A percentile compares a stretch with the other conserved stretches of the same genome.
Conservation (phyloP, 805 yeast genomes). For the Candida fluviatilis region DNA sequence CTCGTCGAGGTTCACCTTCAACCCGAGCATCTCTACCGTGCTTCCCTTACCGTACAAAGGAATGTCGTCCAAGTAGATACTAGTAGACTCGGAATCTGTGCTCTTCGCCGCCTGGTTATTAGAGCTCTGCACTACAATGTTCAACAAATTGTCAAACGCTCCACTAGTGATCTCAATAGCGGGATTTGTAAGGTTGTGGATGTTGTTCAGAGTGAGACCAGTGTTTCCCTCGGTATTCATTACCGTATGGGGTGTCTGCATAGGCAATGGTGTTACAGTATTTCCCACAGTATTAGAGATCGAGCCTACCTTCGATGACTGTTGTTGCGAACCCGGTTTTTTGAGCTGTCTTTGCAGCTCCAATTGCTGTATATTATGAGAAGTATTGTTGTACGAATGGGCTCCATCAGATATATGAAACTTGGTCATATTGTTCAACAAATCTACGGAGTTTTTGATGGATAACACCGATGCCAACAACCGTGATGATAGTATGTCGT, state of each 20-base stretch:
- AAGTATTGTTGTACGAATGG: constrained; percentile 15
- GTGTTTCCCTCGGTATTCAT: constrained; percentile 6
- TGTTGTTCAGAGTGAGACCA: constrained; percentile 1
- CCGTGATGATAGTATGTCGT: constrained; percentile 69
- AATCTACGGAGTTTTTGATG: constrained; percentile 30
- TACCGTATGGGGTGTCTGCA: constrained; percentile 15
- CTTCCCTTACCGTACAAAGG: constrained; percentile 38
- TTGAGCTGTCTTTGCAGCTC: not conserved
- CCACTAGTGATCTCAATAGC: constrained; percentile 22
- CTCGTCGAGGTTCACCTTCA: constrained; percentile 18
- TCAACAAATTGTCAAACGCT: constrained; percentile 30
- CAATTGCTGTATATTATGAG: not conserved
- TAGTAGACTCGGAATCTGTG: constrained; percentile 9
- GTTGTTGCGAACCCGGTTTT: not conserved
- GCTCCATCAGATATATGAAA: constrained; percentile 34
- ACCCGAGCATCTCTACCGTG: constrained; percentile 33
- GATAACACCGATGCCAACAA: constrained; percentile 38
- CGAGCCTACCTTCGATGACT: constrained; percentile 4
- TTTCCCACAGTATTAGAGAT: constrained; percentile 2
- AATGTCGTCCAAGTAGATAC: constrained; percentile 33
- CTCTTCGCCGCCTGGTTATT: too few species aligned
- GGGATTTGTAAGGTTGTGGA: constrained; percentile 5
- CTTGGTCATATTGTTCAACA: constrained; percentile 28
- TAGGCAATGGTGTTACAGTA: constrained; percentile 6
- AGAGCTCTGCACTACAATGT: constrained; percentile 17